These are phyloP conservation scores for Penicillium sp. DNA, from an alignment of 2,329 filamentous ascomycete species.

Conservation along the genomic window DNA sequence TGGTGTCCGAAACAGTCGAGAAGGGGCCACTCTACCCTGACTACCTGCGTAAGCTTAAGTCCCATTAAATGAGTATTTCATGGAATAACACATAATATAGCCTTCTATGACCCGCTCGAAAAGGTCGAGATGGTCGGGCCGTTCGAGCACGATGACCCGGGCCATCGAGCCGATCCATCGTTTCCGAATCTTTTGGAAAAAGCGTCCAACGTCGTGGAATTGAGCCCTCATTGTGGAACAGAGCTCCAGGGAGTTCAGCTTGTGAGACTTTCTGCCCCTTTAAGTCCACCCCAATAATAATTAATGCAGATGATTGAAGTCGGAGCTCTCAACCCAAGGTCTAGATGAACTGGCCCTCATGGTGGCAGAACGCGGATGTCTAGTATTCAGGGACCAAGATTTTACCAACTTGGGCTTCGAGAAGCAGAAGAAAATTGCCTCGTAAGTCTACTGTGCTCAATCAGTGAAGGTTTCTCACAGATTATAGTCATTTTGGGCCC, in stretches of 20 bases:
- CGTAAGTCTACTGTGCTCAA: not conserved
- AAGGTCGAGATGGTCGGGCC: not conserved
- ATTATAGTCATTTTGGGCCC: not conserved
- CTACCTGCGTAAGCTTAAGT: not conserved
- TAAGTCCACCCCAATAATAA: rapidly evolving
- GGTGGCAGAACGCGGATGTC: not conserved
- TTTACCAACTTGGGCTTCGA: not conserved
- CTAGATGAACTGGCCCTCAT: not conserved
- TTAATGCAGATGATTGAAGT: not conserved
- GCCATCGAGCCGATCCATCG: not conserved
- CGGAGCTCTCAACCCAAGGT: not conserved
- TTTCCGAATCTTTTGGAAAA: not conserved
- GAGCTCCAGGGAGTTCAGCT: not conserved
- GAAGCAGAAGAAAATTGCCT: not conserved
- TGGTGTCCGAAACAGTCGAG: not conserved
- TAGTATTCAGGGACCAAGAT: conserved; percentile 1
- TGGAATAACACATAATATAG: not conserved
- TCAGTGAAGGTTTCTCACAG: no score
- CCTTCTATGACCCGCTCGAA: not conserved
- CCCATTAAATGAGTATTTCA: not conserved
- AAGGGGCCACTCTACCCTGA: not conserved
- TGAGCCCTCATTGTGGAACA: not conserved
- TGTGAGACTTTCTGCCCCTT: not conserved
- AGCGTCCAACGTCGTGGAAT: not conserved
- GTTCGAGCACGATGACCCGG: not conserved